phyloP scores from a whole-genome alignment of 1,284 basidiomycete species.

The Ceratobasidium sp. region DNA sequence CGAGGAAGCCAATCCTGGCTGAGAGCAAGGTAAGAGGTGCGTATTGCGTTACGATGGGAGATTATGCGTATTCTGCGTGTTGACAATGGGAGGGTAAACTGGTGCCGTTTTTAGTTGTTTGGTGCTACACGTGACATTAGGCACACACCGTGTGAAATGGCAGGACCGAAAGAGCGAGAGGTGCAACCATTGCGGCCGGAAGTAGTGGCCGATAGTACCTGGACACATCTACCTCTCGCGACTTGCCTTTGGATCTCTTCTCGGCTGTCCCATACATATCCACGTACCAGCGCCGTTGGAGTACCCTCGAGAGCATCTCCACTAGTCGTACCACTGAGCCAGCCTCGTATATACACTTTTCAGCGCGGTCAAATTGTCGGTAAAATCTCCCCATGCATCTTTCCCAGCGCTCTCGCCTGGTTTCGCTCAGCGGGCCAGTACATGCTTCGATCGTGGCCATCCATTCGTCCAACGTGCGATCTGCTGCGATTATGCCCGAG shows the following conservation, averaged over 20 bases:
- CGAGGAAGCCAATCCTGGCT: conserved; percentile 62
- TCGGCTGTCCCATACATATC: conserved; percentile 56
- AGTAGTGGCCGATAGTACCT: conserved; percentile 54
- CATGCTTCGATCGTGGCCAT: conserved; percentile 56
- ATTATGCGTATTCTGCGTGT: conserved; percentile 65
- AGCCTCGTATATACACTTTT: conserved; percentile 59
- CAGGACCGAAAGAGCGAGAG: conserved; percentile 63
- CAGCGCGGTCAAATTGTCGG: conserved; percentile 50
- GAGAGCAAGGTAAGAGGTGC: conserved; percentile 63
- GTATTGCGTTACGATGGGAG: conserved; percentile 66
- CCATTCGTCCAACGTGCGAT: conserved; percentile 60
- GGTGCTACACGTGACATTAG: not conserved
- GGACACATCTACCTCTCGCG: conserved; percentile 24
- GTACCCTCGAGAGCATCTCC: conserved; percentile 61
- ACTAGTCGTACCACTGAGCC: conserved; percentile 65
- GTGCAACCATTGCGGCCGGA: conserved; percentile 57
- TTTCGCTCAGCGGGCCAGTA: conserved; percentile 50
- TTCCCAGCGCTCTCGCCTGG: conserved; percentile 57
- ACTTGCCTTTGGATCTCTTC: conserved; percentile 16
- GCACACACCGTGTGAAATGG: conserved; percentile 65
- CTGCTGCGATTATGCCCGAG: conserved; percentile 55
- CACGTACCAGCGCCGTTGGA: conserved; percentile 65
- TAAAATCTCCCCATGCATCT: conserved; percentile 57
- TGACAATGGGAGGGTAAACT: conserved; percentile 67
- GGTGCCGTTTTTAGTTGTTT: conserved; percentile 24